Conservation (phyloP, 208 protist species). For the Crithidia expoeki region DNA sequence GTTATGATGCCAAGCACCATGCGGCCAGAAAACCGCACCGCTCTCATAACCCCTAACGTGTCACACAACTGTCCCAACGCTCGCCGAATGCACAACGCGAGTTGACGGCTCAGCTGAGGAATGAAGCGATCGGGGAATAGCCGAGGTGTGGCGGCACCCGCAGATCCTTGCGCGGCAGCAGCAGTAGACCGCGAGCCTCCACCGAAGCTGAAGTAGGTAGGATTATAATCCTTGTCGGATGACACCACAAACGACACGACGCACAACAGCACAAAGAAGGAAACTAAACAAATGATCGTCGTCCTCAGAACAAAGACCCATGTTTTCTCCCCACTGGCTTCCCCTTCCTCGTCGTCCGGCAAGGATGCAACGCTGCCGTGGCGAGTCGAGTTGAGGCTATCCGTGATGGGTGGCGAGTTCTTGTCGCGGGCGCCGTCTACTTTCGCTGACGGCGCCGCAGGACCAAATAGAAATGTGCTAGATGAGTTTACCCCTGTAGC, state of each 20-base stretch:
- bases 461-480: background rate
- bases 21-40: background rate
- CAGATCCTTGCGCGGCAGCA: background rate
- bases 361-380: background rate
- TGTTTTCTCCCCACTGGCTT: background rate
- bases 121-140: conserved; percentile 28
- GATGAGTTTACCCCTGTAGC: background rate
- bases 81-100: conserved; percentile 32
- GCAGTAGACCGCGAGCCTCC: background rate
- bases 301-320: background rate
- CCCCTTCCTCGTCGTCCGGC: too few species aligned
- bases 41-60: background rate
- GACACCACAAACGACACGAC: conserved; percentile 28
- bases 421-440: background rate
- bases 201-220: conserved; percentile 31
- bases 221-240: conserved; percentile 25
- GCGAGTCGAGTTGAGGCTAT: conserved; percentile 15
- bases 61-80: background rate
- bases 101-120: conserved; percentile 36
- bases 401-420: background rate
- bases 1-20: background rate
- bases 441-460: background rate
- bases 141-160: background rate
- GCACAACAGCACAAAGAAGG: conserved; percentile 34
- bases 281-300: conserved; percentile 16